These are phyloP conservation scores for Evansstolkia leycettana DNA, from an alignment of 495 filamentous ascomycete genomes.

Conservation along the genomic window DNA sequence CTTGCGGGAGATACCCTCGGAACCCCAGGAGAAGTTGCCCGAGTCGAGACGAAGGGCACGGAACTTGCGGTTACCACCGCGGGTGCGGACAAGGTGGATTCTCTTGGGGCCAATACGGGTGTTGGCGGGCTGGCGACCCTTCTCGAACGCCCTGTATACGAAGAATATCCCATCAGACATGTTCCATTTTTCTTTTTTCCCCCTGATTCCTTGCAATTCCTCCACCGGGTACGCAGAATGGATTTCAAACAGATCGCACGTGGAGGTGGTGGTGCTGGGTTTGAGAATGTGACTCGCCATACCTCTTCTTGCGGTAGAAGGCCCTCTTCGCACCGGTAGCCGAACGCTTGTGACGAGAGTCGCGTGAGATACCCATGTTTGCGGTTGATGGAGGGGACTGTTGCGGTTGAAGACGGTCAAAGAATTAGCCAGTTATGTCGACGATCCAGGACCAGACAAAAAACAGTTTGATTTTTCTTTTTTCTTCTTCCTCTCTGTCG, in stretches of 20 bases:
- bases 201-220: too few relatives aligned
- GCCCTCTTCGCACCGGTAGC: constrained; percentile 94
- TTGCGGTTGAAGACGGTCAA: too few relatives aligned
- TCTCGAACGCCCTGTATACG: constrained; percentile 84
- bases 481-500: too few relatives aligned
- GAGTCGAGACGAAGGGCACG: constrained; percentile 97
- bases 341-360: constrained; percentile 98
- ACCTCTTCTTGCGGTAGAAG: constrained; percentile 82
- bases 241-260: too few relatives aligned
- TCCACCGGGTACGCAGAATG: too few relatives aligned
- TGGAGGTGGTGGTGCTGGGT: too few relatives aligned
- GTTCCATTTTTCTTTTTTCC: neutral
- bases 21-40: constrained; percentile 99
- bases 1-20: constrained; percentile 95
- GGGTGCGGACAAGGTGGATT: constrained; percentile 96
- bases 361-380: constrained; percentile 99
- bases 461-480: too few relatives aligned
- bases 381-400: constrained; percentile 46
- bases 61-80: constrained; percentile 98
- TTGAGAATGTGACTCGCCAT: constrained; percentile 24
- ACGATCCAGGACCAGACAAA: too few relatives aligned
- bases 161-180: constrained; percentile 3
- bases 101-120: constrained; percentile 98
- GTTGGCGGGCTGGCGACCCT: constrained; percentile 96
- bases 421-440: too few relatives aligned